A percentile compares a stretch with the other conserved stretches of the same genome.
Evolutionary conservation across 331 rosid genomes (phyloP).

Genomic region (Prunus yedoensis): DNA sequence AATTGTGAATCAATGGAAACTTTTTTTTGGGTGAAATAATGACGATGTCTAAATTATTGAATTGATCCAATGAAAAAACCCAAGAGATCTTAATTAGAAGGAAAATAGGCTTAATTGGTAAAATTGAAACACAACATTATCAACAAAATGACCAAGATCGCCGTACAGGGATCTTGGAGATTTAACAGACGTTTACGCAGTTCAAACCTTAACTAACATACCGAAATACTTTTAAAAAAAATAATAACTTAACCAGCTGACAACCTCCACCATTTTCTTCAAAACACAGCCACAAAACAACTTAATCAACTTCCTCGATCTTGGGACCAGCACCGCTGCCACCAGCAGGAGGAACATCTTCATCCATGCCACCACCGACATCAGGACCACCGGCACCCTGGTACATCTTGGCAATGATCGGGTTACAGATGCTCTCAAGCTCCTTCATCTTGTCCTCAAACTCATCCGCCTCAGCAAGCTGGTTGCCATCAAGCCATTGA

Average conservation of each 20-base stretch:
- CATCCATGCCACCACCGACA: constrained; percentile 38
- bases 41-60: too few relatives aligned
- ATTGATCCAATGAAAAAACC: too few relatives aligned
- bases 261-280: background rate
- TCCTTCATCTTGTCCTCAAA: constrained; percentile 82
- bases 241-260: background rate
- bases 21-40: too few relatives aligned
- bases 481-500: constrained; percentile 71
- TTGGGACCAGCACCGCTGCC: constrained; percentile 73
- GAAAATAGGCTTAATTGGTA: background rate
- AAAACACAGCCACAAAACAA: background rate
- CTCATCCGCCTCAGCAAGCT: constrained; percentile 67
- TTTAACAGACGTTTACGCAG: too few relatives aligned
- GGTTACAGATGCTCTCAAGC: constrained; percentile 63
- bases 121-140: background rate
- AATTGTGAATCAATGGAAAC: too few relatives aligned
- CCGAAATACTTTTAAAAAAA: background rate
- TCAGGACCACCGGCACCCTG: constrained; percentile 51
- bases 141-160: background rate
- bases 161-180: constrained; percentile 2
- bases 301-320: constrained; percentile 84
- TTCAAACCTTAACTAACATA: background rate
- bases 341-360: constrained; percentile 52
- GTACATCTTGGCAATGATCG: constrained; percentile 69
- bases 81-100: too few relatives aligned